Conservation (phyloP, 352 stramenopile species). For the Phytophthora agathidicida region DNA sequence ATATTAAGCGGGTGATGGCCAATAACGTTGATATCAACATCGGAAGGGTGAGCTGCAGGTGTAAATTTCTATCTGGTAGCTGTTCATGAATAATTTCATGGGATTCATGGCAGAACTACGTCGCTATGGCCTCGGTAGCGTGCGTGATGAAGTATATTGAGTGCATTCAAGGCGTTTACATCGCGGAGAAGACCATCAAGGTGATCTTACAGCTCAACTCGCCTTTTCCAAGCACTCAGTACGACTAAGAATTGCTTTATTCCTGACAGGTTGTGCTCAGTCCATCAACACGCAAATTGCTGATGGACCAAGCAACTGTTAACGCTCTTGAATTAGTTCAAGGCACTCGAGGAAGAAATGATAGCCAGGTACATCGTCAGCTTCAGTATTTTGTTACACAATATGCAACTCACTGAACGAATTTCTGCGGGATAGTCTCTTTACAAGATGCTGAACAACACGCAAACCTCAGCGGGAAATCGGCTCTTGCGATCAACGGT, state of each 20-base stretch:
- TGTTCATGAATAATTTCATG: neutral
- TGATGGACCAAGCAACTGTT: slow-evolving; percentile 88
- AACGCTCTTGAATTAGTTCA: slow-evolving; percentile 74
- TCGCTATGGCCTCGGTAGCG: slow-evolving; percentile 80
- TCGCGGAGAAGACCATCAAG: slow-evolving; percentile 86
- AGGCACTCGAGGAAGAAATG: slow-evolving; percentile 55
- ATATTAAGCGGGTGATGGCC: slow-evolving; percentile 82
- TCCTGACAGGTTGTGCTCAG: slow-evolving; percentile 73
- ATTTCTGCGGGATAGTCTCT: no score
- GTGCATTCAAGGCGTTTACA: slow-evolving; percentile 86
- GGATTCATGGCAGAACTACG: slow-evolving; percentile 66
- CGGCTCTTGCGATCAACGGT: slow-evolving; percentile 81
- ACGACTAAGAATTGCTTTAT: slow-evolving; percentile 3
- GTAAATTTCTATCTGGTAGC: neutral
- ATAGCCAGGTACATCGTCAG: slow-evolving; percentile 46
- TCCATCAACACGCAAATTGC: slow-evolving; percentile 68
- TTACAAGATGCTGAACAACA: slow-evolving; percentile 80
- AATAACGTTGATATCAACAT: slow-evolving; percentile 88
- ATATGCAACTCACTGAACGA: no score
- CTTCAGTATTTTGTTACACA: neutral
- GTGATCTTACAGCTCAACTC: slow-evolving; percentile 21
- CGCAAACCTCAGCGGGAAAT: slow-evolving; percentile 77
- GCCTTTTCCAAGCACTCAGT: neutral
- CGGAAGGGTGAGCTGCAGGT: slow-evolving; percentile 44
- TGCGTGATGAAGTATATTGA: slow-evolving; percentile 89